These are phyloP conservation scores for Talaromyces sp. DNA, from an alignment of 2,329 filamentous ascomycete genomes.

Conservation along the genomic window DNA sequence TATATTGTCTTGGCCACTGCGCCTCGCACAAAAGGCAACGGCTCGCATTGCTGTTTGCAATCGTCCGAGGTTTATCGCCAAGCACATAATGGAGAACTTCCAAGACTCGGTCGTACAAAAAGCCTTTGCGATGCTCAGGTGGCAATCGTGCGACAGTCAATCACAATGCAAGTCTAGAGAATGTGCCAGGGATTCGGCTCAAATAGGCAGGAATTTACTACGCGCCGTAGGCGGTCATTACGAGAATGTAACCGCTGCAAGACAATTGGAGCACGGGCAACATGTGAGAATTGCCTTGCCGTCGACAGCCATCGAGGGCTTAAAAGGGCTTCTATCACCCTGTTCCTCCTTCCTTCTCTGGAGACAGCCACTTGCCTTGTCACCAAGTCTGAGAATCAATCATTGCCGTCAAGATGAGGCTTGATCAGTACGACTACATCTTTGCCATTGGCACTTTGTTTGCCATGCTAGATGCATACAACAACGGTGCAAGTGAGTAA, in stretches of 20 bases:
- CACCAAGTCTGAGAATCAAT: not conserved
- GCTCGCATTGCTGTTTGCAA: not conserved
- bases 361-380: not conserved
- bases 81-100: not conserved
- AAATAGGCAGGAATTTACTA: not conserved
- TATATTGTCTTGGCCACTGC: not conserved
- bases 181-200: not conserved
- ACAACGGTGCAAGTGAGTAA: conserved; percentile 69
- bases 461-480: conserved; percentile 70
- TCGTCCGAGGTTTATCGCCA: not conserved
- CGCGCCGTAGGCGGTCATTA: not conserved
- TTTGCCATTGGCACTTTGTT: conserved; percentile 72
- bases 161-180: not conserved
- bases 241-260: not conserved
- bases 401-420: conserved; percentile 43
- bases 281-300: not conserved
- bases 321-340: conserved; percentile 1
- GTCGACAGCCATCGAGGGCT: not conserved
- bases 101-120: not conserved
- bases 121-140: not conserved
- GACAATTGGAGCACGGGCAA: not conserved
- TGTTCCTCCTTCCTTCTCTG: not conserved
- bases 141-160: not conserved
- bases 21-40: not conserved
- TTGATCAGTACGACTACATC: conserved; percentile 63